phyloP scores from a whole-genome alignment of 768 basidiomycete species.

The Baorangia bicolor region DNA sequence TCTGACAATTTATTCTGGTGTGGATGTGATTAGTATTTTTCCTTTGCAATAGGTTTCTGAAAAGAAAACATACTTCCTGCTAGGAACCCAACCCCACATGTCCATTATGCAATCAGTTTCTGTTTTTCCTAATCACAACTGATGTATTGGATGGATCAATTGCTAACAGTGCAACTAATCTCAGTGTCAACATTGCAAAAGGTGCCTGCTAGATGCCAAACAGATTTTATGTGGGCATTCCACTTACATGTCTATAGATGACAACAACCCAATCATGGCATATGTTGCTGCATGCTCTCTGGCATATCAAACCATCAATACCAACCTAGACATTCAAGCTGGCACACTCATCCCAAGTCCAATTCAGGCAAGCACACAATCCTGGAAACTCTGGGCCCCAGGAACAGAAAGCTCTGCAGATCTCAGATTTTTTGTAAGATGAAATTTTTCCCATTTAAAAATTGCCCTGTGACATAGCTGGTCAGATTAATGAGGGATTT shows the following conservation, averaged over 20 bases:
- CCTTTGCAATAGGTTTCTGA: not conserved
- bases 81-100: not conserved
- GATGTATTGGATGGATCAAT: not conserved
- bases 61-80: not conserved
- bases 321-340: conserved; percentile 2
- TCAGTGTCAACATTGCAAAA: not conserved
- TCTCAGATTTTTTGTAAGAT: not conserved
- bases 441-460: no score
- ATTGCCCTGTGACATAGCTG: accelerated
- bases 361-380: not conserved
- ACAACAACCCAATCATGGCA: not conserved
- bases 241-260: not conserved
- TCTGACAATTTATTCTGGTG: no score
- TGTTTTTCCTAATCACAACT: conserved; percentile 14
- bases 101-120: not conserved
- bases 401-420: not conserved
- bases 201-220: not conserved
- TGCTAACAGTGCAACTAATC: not conserved
- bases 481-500: not conserved
- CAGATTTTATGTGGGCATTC: not conserved
- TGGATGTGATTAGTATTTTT: not conserved
- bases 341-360: not conserved
- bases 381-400: conserved; percentile 12
- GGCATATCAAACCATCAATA: not conserved
- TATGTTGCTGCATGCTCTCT: conserved; percentile 13